phyloP scores from a whole-genome alignment of 371 early-diverging fungal species.

The Mortierella sp. region DNA sequence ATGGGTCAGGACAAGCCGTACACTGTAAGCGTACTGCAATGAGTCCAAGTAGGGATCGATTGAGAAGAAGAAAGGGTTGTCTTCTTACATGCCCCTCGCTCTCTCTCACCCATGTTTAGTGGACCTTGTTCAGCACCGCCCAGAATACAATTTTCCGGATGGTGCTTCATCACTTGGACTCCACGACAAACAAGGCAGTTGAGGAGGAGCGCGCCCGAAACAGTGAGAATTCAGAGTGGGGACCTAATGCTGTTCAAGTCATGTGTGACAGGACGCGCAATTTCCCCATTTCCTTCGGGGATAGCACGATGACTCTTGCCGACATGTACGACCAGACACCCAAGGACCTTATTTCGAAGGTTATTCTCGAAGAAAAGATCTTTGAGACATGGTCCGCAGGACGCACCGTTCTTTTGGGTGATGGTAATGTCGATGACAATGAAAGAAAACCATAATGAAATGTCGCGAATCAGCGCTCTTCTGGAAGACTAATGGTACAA shows the following conservation, averaged over 20 bases:
- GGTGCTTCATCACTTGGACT: conserved; percentile 13
- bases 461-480: background rate
- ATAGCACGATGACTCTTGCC: conserved; percentile 12
- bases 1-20: background rate
- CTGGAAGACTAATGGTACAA: no score
- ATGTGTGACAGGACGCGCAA: conserved; percentile 20
- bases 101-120: conserved; percentile 8
- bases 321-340: conserved; percentile 25
- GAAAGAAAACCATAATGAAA: background rate
- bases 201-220: conserved; percentile 17
- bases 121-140: conserved; percentile 13
- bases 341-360: conserved; percentile 13
- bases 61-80: background rate
- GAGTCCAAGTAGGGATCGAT: background rate
- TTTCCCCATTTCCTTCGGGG: conserved; percentile 9
- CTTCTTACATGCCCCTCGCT: background rate
- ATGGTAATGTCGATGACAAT: conserved; percentile 7
- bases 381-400: conserved; percentile 22
- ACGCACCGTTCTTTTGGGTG: conserved; percentile 16
- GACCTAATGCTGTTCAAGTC: conserved; percentile 6
- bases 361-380: conserved; percentile 24
- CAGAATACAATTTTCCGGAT: conserved; percentile 30
- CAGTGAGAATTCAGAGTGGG: conserved; percentile 20
- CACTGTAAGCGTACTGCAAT: background rate
- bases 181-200: background rate